Conservation (phyloP, 345 rosid genomes). For the Bruguiera parviflora region DNA sequence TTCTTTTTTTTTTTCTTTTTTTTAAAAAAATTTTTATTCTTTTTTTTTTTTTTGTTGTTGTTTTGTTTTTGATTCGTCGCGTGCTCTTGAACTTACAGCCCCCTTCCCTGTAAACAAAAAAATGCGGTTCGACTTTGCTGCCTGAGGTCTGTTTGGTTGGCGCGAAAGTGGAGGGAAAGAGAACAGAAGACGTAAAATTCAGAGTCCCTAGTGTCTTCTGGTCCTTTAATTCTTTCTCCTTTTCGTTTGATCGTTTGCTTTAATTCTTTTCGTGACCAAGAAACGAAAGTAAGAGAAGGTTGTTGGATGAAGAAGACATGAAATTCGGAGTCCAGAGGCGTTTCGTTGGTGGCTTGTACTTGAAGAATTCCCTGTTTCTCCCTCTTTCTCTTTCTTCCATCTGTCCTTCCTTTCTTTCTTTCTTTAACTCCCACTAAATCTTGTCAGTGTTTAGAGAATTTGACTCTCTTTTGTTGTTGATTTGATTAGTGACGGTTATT, state of each 20-base stretch:
- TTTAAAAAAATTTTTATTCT: no score
- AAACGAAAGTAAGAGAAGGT: neutral
- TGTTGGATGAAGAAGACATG: neutral
- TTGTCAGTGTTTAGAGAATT: neutral
- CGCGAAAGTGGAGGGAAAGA: constrained; percentile 6
- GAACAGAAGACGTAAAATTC: neutral
- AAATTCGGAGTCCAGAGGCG: neutral
- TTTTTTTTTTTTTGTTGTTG: no score
- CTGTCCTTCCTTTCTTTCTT: neutral
- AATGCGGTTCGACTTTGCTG: constrained; percentile 30
- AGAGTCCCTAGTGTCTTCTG: neutral
- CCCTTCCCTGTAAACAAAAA: neutral
- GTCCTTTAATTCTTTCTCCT: neutral
- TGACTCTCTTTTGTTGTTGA: no score
- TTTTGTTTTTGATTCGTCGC: neutral
- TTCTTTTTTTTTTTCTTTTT: neutral
- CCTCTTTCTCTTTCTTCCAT: no score
- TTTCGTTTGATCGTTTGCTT: no score
- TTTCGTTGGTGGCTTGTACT: neutral
- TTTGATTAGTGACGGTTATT: no score
- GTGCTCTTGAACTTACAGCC: constrained; percentile 10
- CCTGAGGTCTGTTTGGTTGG: constrained; percentile 23
- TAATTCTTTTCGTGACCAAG: neutral
- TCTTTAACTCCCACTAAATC: neutral
- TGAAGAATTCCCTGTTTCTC: neutral